A percentile compares a stretch with the other conserved stretches of the same genome.
These are phyloP conservation scores for Durusdinium trenchii DNA, from an alignment of 73 alveolate genomes.

Conservation along the genomic window DNA sequence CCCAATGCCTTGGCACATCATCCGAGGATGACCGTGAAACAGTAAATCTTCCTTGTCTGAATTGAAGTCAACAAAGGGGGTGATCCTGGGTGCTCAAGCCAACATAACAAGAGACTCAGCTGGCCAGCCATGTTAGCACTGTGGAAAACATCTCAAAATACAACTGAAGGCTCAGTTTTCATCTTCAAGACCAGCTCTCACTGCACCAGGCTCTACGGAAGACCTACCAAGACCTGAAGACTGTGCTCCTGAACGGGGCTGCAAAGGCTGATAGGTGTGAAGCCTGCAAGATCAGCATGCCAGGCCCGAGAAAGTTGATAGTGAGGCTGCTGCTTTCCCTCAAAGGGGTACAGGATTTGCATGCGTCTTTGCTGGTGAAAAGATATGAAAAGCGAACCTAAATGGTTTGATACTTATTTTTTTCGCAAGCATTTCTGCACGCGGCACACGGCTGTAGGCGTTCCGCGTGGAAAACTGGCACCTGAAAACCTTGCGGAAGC, in stretches of 20 bases:
- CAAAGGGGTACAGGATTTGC: no score
- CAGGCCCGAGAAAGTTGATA: no score
- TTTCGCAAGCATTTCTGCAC: no score
- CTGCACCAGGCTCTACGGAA: not conserved
- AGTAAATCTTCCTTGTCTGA: not conserved
- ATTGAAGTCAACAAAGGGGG: not conserved
- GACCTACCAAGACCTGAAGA: not conserved
- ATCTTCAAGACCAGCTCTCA: not conserved
- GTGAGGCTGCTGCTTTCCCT: no score
- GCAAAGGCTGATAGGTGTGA: conserved; percentile 45
- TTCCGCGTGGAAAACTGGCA: no score
- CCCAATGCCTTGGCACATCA: not conserved
- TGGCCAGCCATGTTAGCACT: not conserved
- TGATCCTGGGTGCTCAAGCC: not conserved
- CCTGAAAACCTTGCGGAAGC: no score
- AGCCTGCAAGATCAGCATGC: no score
- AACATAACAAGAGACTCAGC: not conserved
- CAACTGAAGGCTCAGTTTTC: not conserved
- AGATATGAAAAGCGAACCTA: no score
- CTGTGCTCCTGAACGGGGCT: conserved; percentile 26
- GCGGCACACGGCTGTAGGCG: no score
- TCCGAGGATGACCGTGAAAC: not conserved
- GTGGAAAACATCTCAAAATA: no score
- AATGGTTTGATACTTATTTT: no score
- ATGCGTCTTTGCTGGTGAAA: no score